phyloP scores from a whole-genome alignment of 2,329 filamentous ascomycete species.

The Botrytis galanthina region DNA sequence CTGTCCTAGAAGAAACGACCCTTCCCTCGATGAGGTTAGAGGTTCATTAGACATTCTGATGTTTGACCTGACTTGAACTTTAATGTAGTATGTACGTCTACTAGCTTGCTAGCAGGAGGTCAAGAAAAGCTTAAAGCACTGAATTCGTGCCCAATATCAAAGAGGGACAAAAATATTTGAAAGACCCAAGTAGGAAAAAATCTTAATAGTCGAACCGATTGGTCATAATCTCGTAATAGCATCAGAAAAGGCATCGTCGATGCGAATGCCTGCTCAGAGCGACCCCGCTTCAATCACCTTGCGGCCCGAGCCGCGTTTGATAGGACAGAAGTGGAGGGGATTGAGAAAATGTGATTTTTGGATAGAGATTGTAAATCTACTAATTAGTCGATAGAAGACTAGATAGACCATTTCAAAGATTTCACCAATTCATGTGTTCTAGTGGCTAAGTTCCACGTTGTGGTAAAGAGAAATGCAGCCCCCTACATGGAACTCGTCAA shows the following conservation, averaged over 20 bases:
- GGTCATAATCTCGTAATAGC: neutral
- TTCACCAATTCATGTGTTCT: neutral
- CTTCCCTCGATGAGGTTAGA: neutral
- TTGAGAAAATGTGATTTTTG: neutral
- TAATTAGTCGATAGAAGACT: neutral
- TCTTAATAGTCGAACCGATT: neutral
- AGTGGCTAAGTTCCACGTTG: neutral
- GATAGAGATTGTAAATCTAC: neutral
- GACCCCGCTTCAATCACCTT: constrained; percentile 8
- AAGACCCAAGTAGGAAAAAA: neutral
- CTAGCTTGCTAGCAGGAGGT: too few relatives aligned
- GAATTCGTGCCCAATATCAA: constrained; percentile 5
- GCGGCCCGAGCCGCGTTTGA: constrained; percentile 12
- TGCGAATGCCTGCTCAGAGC: neutral
- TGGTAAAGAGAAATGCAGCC: neutral
- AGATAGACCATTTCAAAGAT: neutral
- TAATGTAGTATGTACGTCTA: neutral
- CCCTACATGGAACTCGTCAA: neutral
- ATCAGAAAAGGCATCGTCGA: neutral
- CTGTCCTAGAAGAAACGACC: neutral
- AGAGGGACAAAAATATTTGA: neutral
- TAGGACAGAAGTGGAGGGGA: neutral
- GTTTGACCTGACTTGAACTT: neutral
- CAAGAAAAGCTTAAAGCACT: neutral
- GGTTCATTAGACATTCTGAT: neutral